Percentiles rank a stretch among this genome's conserved stretches.
Conservation (phyloP, 352 stramenopile genomes). For the Globisporangium nunn region DNA sequence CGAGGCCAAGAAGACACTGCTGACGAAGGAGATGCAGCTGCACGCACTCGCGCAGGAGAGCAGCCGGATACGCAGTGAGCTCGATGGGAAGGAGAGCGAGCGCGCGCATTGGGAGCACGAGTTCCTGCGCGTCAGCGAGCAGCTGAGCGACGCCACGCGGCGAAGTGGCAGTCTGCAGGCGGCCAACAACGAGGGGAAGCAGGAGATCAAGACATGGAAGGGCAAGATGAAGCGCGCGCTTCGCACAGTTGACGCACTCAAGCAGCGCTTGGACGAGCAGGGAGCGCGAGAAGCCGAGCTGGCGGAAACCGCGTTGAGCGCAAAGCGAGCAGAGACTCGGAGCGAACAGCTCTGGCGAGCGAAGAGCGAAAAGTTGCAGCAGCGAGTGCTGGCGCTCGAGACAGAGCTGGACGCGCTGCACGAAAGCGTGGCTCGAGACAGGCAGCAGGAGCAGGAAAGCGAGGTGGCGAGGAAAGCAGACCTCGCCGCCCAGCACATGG, state of each 20-base stretch:
- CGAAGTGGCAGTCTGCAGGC: constrained; percentile 9
- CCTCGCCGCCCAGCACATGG: constrained; percentile 20
- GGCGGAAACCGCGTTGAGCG: constrained; percentile 11
- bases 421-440: constrained; percentile 16
- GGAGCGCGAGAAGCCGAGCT: constrained; percentile 9
- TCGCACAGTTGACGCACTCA: constrained; percentile 25
- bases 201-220: constrained; percentile 37
- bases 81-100: constrained; percentile 33
- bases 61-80: constrained; percentile 17
- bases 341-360: constrained; percentile 23
- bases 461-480: constrained; percentile 16
- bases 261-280: constrained; percentile 16
- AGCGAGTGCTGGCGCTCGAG: constrained; percentile 16
- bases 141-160: constrained; percentile 16
- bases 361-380: constrained; percentile 25
- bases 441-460: constrained; percentile 13
- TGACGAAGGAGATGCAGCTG: constrained; percentile 57
- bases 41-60: constrained; percentile 38
- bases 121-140: constrained; percentile 24
- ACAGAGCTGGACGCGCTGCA: constrained; percentile 12
- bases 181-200: constrained; percentile 15
- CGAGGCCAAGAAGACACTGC: constrained; percentile 40
- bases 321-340: constrained; percentile 19
- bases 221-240: constrained; percentile 29
- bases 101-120: constrained; percentile 48